Conservation (phyloP, 306 rosid species). For the Cotoneaster glaucophyllus region DNA sequence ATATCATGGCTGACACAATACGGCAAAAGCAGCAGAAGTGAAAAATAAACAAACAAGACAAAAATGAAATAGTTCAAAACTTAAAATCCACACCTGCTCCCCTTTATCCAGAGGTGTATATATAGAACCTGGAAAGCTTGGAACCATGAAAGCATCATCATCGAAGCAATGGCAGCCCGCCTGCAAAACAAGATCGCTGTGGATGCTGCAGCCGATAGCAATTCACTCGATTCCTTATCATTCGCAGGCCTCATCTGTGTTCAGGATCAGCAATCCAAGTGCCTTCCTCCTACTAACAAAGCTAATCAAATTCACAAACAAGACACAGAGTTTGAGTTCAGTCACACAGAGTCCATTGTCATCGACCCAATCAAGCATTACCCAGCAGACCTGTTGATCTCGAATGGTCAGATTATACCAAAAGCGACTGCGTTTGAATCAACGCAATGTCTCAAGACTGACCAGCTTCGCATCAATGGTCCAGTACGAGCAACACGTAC, state of each 20-base stretch:
- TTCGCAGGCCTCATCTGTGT: slow-evolving; percentile 49
- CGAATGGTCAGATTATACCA: slow-evolving; percentile 40
- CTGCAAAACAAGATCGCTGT: slow-evolving; percentile 26
- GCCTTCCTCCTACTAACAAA: slow-evolving; percentile 20
- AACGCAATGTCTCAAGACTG: slow-evolving; percentile 11
- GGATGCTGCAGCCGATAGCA: slow-evolving; percentile 26
- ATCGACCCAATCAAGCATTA: slow-evolving; percentile 29
- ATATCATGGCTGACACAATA: background rate
- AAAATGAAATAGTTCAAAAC: background rate
- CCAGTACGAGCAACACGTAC: slow-evolving; percentile 22
- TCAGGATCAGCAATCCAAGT: slow-evolving; percentile 43
- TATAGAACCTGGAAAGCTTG: slow-evolving; percentile 16
- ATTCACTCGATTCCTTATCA: slow-evolving; percentile 49
- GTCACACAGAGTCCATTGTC: slow-evolving; percentile 27
- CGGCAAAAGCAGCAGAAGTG: background rate
- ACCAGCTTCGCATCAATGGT: slow-evolving; percentile 13
- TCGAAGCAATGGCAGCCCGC: slow-evolving; percentile 37
- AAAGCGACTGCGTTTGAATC: slow-evolving; percentile 29
- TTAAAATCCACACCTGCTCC: background rate
- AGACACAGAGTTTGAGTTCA: slow-evolving; percentile 43
- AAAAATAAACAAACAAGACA: slow-evolving; percentile 9
- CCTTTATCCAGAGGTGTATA: slow-evolving; percentile 1
- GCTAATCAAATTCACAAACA: slow-evolving; percentile 25
- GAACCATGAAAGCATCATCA: slow-evolving; percentile 6
- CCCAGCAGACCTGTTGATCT: slow-evolving; percentile 45